A percentile compares a stretch with the other conserved stretches of the same genome.
Conservation (phyloP, 2,329 filamentous ascomycete species). For the Colletotrichum navitas region DNA sequence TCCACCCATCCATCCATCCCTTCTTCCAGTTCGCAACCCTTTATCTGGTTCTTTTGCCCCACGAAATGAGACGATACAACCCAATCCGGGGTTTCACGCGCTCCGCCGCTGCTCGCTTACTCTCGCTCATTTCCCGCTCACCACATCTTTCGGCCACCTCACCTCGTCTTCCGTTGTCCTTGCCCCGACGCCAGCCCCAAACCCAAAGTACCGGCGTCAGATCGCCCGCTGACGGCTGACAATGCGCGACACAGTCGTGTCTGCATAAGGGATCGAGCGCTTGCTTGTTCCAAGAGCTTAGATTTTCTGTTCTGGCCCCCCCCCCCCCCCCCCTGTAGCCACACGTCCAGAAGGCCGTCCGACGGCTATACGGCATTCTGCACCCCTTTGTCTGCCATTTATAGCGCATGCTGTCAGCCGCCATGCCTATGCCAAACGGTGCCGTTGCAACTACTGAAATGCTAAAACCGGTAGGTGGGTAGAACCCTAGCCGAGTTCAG, state of each 20-base stretch:
- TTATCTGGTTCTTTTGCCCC: background rate
- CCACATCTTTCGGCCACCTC: background rate
- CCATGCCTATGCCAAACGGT: background rate
- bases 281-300: conserved; percentile 8
- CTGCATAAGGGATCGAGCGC: conserved; percentile 12
- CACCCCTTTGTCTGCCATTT: background rate
- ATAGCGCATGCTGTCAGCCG: background rate
- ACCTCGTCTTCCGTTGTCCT: background rate
- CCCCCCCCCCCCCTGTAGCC: background rate
- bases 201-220: conserved; percentile 22
- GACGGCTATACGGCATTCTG: conserved; percentile 19
- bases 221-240: conserved; percentile 29
- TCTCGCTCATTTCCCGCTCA: background rate
- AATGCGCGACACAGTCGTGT: conserved; percentile 19
- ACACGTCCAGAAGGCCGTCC: conserved; percentile 1
- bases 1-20: background rate
- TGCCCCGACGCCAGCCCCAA: conserved; percentile 16
- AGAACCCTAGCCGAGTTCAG: background rate
- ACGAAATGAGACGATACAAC: background rate
- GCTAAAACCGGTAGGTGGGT: background rate
- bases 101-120: background rate
- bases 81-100: background rate
- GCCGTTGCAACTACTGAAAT: background rate
- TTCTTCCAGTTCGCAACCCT: background rate
- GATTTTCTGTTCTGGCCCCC: background rate